Percentiles rank a stretch among this genome's conserved stretches.
These are phyloP conservation scores for Cocos nucifera DNA, from an alignment of 176 grass and related monocot species.

Conservation along the genomic window DNA sequence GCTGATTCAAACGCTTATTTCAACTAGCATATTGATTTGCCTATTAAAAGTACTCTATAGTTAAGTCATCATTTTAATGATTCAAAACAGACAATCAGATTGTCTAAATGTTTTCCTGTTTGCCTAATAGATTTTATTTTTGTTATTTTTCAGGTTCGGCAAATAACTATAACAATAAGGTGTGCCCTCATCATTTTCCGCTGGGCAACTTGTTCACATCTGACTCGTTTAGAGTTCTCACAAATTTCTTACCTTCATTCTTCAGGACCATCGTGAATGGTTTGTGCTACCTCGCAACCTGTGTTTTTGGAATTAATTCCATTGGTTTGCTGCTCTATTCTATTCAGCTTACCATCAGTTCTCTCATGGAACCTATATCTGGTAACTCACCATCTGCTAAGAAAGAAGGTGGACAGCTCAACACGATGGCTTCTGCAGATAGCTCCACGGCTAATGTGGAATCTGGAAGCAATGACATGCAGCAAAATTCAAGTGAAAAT, in stretches of 20 bases:
- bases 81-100: no score
- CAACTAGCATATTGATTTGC: no score
- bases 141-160: conserved; percentile 59
- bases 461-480: conserved; percentile 36
- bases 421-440: conserved; percentile 26
- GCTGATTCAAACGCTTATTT: no score
- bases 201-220: not conserved
- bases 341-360: conserved; percentile 43
- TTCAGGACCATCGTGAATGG: conserved; percentile 92
- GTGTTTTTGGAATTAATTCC: conserved; percentile 81
- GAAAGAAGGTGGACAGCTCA: conserved; percentile 38
- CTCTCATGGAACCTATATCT: no score
- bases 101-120: not conserved
- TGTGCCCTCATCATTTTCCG: conserved; percentile 17
- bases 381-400: conserved; percentile 17
- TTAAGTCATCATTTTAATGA: no score
- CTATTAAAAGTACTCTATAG: no score
- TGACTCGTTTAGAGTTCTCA: not conserved
- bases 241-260: not conserved
- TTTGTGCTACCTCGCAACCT: conserved; percentile 79
- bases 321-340: conserved; percentile 64
- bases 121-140: conserved; percentile 20
- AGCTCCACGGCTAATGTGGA: conserved; percentile 23
- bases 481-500: conserved; percentile 47
- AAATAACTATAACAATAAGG: conserved; percentile 96